Conservation (phyloP, 345 rosid genomes). For the Laguncularia racemosa region DNA sequence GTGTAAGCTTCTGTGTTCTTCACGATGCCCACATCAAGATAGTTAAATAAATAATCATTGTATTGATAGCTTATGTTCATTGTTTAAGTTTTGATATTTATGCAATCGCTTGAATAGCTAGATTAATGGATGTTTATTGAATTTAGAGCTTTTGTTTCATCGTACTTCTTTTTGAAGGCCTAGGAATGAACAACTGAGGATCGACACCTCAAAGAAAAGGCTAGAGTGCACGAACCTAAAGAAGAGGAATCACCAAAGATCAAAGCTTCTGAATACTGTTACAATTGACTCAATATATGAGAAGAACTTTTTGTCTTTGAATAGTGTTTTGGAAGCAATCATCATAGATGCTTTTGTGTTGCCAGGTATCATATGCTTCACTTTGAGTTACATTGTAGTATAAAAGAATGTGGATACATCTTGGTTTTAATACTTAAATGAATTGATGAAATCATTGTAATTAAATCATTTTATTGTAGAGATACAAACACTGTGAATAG, state of each 20-base stretch:
- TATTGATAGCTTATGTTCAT: no score
- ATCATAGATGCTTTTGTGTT: constrained; percentile 57
- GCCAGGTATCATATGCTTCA: constrained; percentile 39
- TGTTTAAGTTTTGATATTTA: background rate
- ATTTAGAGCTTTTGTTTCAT: background rate
- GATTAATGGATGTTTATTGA: background rate
- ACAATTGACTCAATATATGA: constrained; percentile 73
- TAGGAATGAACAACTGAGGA: constrained; percentile 70
- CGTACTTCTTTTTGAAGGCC: constrained; percentile 27
- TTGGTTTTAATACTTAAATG: no score
- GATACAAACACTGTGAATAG: no score
- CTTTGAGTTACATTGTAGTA: constrained; percentile 5
- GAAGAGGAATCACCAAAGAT: constrained; percentile 59
- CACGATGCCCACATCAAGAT: no score
- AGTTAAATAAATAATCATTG: no score
- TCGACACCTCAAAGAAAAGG: constrained; percentile 47
- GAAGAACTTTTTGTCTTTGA: constrained; percentile 71
- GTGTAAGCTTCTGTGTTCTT: no score
- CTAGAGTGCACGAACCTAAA: constrained; percentile 55
- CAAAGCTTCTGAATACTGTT: constrained; percentile 61
- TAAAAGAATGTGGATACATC: background rate
- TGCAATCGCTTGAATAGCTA: background rate
- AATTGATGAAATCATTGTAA: background rate
- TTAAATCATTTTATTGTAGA: no score
- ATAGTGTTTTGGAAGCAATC: constrained; percentile 74